Conservation (phyloP, 768 basidiomycete species). For the Boletus edulis region DNA sequence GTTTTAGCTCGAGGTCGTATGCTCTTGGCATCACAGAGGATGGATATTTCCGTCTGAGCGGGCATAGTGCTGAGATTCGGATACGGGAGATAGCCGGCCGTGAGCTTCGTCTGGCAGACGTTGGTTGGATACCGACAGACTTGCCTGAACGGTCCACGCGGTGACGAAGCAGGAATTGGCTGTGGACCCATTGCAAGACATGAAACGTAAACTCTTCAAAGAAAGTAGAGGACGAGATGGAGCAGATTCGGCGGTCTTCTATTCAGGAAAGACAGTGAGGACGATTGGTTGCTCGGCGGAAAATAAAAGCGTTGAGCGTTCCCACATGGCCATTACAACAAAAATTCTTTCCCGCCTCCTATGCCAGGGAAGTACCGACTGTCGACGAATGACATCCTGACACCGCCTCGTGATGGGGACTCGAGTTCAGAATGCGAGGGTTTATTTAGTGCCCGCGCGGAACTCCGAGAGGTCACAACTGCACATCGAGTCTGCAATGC, state of each 20-base stretch:
- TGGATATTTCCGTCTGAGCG: not conserved
- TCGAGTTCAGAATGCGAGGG: no score
- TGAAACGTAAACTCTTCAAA: no score
- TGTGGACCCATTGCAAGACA: no score
- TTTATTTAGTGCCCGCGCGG: not conserved
- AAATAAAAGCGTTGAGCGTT: no score
- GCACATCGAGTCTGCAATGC: no score
- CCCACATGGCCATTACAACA: no score
- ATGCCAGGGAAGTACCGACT: no score
- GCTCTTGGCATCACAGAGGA: not conserved
- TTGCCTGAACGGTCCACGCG: not conserved
- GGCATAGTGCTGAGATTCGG: conserved; percentile 1
- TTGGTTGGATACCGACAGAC: not conserved
- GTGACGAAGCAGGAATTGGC: no score
- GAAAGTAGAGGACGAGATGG: not conserved
- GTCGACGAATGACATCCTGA: no score
- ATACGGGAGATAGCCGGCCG: not conserved
- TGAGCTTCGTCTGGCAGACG: not conserved
- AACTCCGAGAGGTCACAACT: not conserved
- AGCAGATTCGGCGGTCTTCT: not conserved
- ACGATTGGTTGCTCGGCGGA: not conserved
- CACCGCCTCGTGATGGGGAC: no score
- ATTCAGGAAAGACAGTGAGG: not conserved
- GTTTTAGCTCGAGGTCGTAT: not conserved
- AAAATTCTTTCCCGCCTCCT: no score